phyloP scores from a whole-genome alignment of 768 basidiomycete genomes.

The Boletus tomentosulus region DNA sequence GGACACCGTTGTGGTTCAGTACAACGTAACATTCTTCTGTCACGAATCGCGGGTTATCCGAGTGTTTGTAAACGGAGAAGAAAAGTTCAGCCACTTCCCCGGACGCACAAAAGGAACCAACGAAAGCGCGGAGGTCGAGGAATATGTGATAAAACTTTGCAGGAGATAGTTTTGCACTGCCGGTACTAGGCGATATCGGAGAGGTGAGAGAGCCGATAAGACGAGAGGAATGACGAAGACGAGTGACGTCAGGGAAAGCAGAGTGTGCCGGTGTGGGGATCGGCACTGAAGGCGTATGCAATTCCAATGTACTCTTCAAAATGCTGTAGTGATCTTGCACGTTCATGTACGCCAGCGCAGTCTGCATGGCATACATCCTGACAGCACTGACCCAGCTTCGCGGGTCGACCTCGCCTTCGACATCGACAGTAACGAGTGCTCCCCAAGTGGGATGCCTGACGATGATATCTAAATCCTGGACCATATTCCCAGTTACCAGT shows the following conservation, averaged over 20 bases:
- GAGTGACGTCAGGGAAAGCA: conserved; percentile 56
- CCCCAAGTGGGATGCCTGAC: conserved; percentile 95
- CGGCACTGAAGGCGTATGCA: conserved; percentile 37
- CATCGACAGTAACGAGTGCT: conserved; percentile 83
- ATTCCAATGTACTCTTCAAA: conserved; percentile 37
- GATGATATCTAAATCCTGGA: conserved; percentile 90
- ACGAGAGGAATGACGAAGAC: conserved; percentile 31
- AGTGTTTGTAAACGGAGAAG: conserved; percentile 89
- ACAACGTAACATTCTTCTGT: conserved; percentile 91
- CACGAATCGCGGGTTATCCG: conserved; percentile 71
- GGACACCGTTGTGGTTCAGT: conserved; percentile 87
- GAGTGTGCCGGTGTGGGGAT: conserved; percentile 64
- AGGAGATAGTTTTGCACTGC: conserved; percentile 34
- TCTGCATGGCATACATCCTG: conserved; percentile 90
- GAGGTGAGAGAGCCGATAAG: conserved; percentile 34
- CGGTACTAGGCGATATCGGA: conserved; percentile 3
- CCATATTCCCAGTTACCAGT: conserved; percentile 85
- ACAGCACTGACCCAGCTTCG: conserved; percentile 87
- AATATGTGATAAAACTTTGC: conserved; percentile 86
- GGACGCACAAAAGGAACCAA: conserved; percentile 83
- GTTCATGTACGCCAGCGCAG: conserved; percentile 73
- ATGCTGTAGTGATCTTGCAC: conserved; percentile 40
- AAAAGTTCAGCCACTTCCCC: conserved; percentile 92
- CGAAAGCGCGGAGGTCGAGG: conserved; percentile 88
- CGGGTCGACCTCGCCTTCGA: conserved; percentile 75